Base-by-base conservation (phyloP, 2,329 filamentous ascomycete species). In the Cadophora luteo-olivacea region DNA sequence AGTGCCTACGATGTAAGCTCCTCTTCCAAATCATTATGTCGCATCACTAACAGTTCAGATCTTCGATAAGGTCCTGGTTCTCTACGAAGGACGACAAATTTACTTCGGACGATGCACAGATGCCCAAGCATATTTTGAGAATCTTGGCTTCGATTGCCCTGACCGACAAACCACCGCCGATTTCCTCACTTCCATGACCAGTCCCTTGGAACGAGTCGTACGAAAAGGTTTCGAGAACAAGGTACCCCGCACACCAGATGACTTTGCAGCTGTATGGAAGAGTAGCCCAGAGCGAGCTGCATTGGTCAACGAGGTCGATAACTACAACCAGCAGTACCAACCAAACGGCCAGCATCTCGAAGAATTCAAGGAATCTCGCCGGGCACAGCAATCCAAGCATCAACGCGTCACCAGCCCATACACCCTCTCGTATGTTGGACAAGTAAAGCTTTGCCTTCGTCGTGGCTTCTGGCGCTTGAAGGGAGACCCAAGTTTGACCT, bases 401-500 rank as follows among this genome's bases (percentile, higher is more conserved):
- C 68, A 71, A 52, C 70, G 65, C 9, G 64, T 70, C 16, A 52
- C 51, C 14, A 69, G 68, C 48, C 93, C 94, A 0, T 97, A 91
- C 79, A 97, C 93, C 0, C 83, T 97, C 32, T 94, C 92, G 0
- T 92, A 91, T 74, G 64, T 69, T 3, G 89, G 94, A 78, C 94
- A 98, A 79, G 80, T 97, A 69, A 79, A 85, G 68, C 87, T 97
- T n/a, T 97, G 94, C 78, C 83, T 97, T 63, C 89, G 88, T 83
- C 90, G 95, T 77, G 94, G 92, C 16, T 95, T 91, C 82, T 87
- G 88, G 76, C 88, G 94, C 64, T 84, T 97, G 19, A 85, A 84
- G 67, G 92, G 91, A 61, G 94, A 97, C 75, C 82, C 96, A 71
- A 93, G 65, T 5, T 67, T 97, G 19, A 84, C 89, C 11, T 82